phyloP scores from a whole-genome alignment of 2,329 filamentous ascomycete genomes.

The Aspergillus sp. region DNA sequence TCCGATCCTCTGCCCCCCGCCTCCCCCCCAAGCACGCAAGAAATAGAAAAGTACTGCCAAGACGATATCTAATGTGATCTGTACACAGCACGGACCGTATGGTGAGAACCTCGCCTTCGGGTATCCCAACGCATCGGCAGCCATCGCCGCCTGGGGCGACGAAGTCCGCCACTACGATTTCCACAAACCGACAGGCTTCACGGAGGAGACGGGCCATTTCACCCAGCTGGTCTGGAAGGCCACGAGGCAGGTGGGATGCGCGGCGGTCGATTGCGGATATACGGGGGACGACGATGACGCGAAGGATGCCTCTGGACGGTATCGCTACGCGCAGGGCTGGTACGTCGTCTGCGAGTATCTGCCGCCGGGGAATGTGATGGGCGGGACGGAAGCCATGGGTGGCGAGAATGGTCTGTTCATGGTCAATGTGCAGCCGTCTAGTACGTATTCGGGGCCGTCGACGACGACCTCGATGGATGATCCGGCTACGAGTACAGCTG shows the following conservation, averaged over 20 bases:
- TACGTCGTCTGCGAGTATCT: slow-evolving; percentile 71
- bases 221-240: slow-evolving; percentile 71
- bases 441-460: slow-evolving; percentile 20
- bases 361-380: slow-evolving; percentile 63
- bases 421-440: slow-evolving; percentile 28
- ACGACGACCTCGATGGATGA: slow-evolving; percentile 1
- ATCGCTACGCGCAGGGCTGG: slow-evolving; percentile 51
- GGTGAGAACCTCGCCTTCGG: slow-evolving; percentile 75
- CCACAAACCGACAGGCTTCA: slow-evolving; percentile 54
- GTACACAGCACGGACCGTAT: slow-evolving; percentile 56
- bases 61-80: not conserved
- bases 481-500: not conserved
- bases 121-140: slow-evolving; percentile 58
- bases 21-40: not conserved
- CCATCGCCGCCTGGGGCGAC: slow-evolving; percentile 66
- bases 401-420: slow-evolving; percentile 29
- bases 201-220: slow-evolving; percentile 65
- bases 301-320: not conserved
- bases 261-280: slow-evolving; percentile 42
- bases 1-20: too few species aligned
- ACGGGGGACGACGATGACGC: slow-evolving; percentile 11
- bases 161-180: slow-evolving; percentile 63
- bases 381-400: slow-evolving; percentile 19
- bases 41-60: too few species aligned
- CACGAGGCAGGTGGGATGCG: slow-evolving; percentile 62